Base-by-base conservation (phyloP, 208 protist genomes). In the Acanthamoeba healyi region DNA sequence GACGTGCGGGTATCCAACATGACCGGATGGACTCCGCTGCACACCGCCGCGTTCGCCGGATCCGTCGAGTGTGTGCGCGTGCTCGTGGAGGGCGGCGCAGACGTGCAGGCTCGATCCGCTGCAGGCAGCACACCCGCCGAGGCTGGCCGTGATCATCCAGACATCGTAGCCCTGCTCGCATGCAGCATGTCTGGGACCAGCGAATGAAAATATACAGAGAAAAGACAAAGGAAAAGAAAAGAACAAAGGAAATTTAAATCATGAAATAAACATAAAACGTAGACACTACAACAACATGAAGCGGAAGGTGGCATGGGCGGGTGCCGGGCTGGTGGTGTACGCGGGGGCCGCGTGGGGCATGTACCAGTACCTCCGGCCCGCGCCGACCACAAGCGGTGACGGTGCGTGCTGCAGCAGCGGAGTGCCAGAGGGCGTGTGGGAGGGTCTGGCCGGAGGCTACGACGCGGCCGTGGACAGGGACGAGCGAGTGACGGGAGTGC, bases 361-460 rank as follows among this genome's bases (percentile, higher is more conserved):
- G 26, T 84, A 84, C 44, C 38, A n/a, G 6, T 84, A 84, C 74
- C n/a, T 49, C n/a, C 24, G 26, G n/a, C 42, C 74, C 38, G 1
- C 24, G 19, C 12, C n/a, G 10, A n/a, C 12, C 32, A 79, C 12
- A 10, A 12, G n/a, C 32, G 22, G 24, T 46, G 74, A 46, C n/a
- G 44, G 17, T 49, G 44, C 6, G 51, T 70, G 46, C 29, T 9
- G 4, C 51, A 84, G 10, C 24, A 38, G 1, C 46, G 77, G 36
- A 14, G 77, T 42, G 42, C 38, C 29, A 36, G 42, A 38, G 77
- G 42, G 77, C 77, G 40, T 46, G 29, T 90, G 29, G 29, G 82
- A 90, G 22, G 40, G 54, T 9, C 32, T 90, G 24, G 82, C 82
- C 24, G 56, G 38, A 40, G 26, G 82, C 3, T 90, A 90, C 82